Base-by-base conservation (phyloP, 202 grass and related monocot genomes). In the Elaeis oleifera region DNA sequence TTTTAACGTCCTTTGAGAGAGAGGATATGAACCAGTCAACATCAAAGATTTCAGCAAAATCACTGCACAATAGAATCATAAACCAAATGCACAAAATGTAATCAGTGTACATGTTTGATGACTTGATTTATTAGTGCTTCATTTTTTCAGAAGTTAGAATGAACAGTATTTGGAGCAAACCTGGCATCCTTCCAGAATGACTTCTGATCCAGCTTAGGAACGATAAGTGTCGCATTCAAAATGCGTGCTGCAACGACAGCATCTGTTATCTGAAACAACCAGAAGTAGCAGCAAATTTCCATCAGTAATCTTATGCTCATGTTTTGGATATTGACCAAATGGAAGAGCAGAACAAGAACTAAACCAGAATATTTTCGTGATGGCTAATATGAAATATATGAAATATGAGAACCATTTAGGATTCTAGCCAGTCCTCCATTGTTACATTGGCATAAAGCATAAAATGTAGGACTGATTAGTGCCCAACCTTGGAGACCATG, bases 101-200 rank as follows among this genome's bases (percentile, higher is more conserved):
- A 50, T 55, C 52, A 64, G 24, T 54, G 13, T 20, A 16, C 27
- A 71, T 44, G 44, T 61, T 53, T 19, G 26, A 68, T 15, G 24
- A 22, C 21, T 49, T 70, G 49, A 20, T 51, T 18, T 48, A 64
- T 14, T 11, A 67, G 18, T 29, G 20, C 2, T 27, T 64, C 1
- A 57, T 24, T 32, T 62, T 16, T 54, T 6, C 22, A n/a, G 6
- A 74, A 49, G 53, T n/a, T 70, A 23, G 5, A 39, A 67, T 58
- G 17, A n/a, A 56, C 56, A 20, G 5, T 69, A 50, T 50, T 18
- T 18, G 27, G 61, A 6, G 58, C 36, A 58, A n/a, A 92, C 94
- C 94, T 99, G 19, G 60, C 79, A 54, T 99, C 94, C 44, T 82
- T 86, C 94, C 94, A 99, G 83, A 92, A 99, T 63, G 94, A 99